Evolutionary conservation across 2,329 filamentous ascomycete genomes (phyloP), one percentile per base, ranked within the genome.

Genomic region (Corniculantispora saksenae): DNA sequence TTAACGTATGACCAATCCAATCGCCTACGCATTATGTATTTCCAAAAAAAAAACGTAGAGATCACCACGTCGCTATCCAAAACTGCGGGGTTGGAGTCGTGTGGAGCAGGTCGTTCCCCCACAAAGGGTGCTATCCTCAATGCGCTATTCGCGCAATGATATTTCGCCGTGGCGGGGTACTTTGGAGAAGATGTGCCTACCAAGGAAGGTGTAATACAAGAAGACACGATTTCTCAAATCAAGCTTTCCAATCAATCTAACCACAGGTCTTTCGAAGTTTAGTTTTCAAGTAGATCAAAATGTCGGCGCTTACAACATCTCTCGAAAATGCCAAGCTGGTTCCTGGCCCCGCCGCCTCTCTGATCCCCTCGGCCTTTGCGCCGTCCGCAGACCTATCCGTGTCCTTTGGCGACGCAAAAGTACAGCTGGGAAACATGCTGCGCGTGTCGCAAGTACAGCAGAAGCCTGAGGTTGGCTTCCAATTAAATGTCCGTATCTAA

Each of bases 331-430:
- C 78, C 21, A 73, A 73, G 27, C 74, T 82, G n/a, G 74, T 78
- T 2, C 80, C 79, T 4, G 79, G 80, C 12, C 65, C 75, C 3
- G 79, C 78, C n/a, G 70, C 71, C 10, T 68, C 45, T 17, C 68
- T 84, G 51, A 79, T 84, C 48, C 77, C 81, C 0, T 67, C 72
- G 12, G 69, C 67, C 29, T 85, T 85, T 71, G 73, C 72, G 53
- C 81, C 82, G 1, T 75, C 73, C 3, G 77, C 78, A 6, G 67
- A 77, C 40, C 75, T 84, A 6, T 66, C 67, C 9, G 70, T 85
- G 17, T 69, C 74, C 12, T 77, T 78, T 60, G 73, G 70, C 4
- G 78, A 64, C n/a, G 76, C 74, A 61, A 62, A 65, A 4, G 73
- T 79, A 2, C 67, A 76, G 2, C 61, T 77, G 25, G 80, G 80